Evolutionary conservation across 257 asterid genomes (phyloP).

Genomic region (Scutellaria galericulata): DNA sequence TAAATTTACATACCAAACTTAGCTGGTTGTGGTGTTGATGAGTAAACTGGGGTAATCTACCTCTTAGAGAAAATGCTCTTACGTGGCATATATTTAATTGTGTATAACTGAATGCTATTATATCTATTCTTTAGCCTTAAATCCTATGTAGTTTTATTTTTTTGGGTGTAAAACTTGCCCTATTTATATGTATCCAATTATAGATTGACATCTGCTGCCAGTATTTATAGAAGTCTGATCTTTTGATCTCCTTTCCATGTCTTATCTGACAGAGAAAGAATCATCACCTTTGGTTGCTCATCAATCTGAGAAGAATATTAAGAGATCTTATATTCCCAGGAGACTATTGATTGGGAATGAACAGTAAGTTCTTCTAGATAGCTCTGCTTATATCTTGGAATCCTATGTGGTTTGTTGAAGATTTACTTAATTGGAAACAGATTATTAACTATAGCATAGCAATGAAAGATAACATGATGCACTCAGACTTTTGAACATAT

Average conservation of each 20-base stretch:
- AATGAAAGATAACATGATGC: not conserved
- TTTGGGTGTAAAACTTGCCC: not conserved
- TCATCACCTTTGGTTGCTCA: slow-evolving; percentile 43
- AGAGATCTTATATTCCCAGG: slow-evolving; percentile 71
- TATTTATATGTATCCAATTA: slow-evolving; percentile 2
- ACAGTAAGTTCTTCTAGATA: slow-evolving; percentile 65
- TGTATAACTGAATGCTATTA: slow-evolving; percentile 13
- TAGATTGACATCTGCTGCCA: slow-evolving; percentile 11
- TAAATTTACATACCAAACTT: not conserved
- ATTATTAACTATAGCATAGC: slow-evolving; percentile 17
- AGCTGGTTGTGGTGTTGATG: slow-evolving; percentile 26
- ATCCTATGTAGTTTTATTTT: not conserved
- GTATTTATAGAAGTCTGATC: slow-evolving; percentile 27
- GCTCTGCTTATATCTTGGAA: slow-evolving; percentile 18
- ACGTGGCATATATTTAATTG: not conserved
- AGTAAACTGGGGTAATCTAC: slow-evolving; percentile 2
- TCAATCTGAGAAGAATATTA: slow-evolving; percentile 51
- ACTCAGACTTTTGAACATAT: slow-evolving; percentile 18
- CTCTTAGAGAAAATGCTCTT: slow-evolving; percentile 25
- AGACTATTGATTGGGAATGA: slow-evolving; percentile 81
- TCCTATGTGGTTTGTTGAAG: slow-evolving; percentile 26
- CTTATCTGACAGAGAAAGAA: slow-evolving; percentile 57
- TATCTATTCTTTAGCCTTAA: not conserved
- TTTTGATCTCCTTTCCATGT: slow-evolving; percentile 32
- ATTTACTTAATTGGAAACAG: slow-evolving; percentile 10